These are phyloP conservation scores for Colletotrichum lupini DNA, from an alignment of 2,329 filamentous ascomycete species.

Conservation along the genomic window DNA sequence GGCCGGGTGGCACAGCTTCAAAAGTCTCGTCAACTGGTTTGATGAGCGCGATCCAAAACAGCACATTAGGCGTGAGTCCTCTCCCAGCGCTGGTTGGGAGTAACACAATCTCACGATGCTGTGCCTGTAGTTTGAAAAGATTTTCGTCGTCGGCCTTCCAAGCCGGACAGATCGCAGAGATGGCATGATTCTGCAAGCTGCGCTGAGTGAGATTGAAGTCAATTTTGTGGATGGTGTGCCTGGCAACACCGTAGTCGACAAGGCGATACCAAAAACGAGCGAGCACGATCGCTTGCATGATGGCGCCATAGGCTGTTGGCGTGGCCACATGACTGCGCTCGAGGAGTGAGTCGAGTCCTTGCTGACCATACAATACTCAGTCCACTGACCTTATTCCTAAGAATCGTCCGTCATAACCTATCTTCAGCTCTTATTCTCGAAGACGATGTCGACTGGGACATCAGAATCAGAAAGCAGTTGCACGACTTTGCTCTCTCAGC, in stretches of 20 bases:
- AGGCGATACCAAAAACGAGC: slow-evolving; percentile 47
- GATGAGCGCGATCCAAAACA: slow-evolving; percentile 18
- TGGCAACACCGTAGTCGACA: slow-evolving; percentile 50
- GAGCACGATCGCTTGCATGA: slow-evolving; percentile 45
- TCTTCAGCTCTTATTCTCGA: slow-evolving; percentile 64
- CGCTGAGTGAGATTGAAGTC: slow-evolving; percentile 55
- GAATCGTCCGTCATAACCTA: slow-evolving; percentile 57
- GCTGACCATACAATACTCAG: background rate
- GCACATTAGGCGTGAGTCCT: slow-evolving; percentile 26
- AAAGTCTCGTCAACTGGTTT: background rate
- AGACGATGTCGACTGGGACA: slow-evolving; percentile 69
- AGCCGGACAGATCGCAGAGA: slow-evolving; percentile 62
- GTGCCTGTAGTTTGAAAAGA: slow-evolving; percentile 57
- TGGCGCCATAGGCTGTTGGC: slow-evolving; percentile 48
- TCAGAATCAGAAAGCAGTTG: slow-evolving; percentile 60
- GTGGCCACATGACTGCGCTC: slow-evolving; percentile 52
- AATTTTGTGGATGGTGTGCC: slow-evolving; percentile 59
- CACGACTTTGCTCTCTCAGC: slow-evolving; percentile 50
- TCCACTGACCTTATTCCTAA: slow-evolving; percentile 22
- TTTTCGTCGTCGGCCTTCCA: slow-evolving; percentile 64
- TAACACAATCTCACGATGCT: background rate
- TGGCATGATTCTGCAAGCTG: slow-evolving; percentile 58
- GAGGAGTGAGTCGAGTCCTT: slow-evolving; percentile 41
- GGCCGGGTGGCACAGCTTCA: background rate
- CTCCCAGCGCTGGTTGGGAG: accelerated